Evolutionary conservation across 257 asterid species (phyloP), one percentile per base, ranked within the genome.

Genomic region (Solanum chilense): DNA sequence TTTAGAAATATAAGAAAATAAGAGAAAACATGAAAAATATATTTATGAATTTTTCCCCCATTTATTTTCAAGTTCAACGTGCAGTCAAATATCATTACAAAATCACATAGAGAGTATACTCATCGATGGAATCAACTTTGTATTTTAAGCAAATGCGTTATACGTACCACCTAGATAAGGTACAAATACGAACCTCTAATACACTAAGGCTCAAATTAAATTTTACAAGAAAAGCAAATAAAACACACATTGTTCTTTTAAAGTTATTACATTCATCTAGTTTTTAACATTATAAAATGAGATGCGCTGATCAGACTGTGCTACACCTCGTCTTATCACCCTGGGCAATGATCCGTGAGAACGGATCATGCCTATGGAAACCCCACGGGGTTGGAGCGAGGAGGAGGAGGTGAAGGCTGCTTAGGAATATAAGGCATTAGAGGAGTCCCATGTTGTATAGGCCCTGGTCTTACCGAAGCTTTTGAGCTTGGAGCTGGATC

Each of bases 371-470:
- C 23, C 31, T 70, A 85, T 2, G 87, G 87, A 44, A 25, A 2
- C 4, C 82, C 87, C 31, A 70, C 2, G 37, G 31, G 31, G 6
- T 44, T 71, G n/a, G 52, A 78, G 47, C 12, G 66, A 33, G 70
- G 88, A 69, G 98, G 94, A 66, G 98, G 95, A 86, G 98, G 95
- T 87, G 99, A 93, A 27, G 96, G 87, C 60, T 86, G 87, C 66
- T 87, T 92, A 2, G 99, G 98, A 88, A 96, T 92, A 78, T 89
- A 94, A 45, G 99, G 99, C 94, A 92, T 89, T 35, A 95, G 91
- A 73, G 99, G 99, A 86, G 98, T 91, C 13, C 95, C 98, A 56
- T 96, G 99, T 86, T 94, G 97, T 86, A 96, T 90, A 5, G 98
- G 97, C 58, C 95, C 95, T 2, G 91, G 98, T 85, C 96, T 89